Evolutionary conservation across 805 yeast genomes (phyloP), one percentile per base, ranked within the genome.

Genomic region (Pichia membranifaciens): DNA sequence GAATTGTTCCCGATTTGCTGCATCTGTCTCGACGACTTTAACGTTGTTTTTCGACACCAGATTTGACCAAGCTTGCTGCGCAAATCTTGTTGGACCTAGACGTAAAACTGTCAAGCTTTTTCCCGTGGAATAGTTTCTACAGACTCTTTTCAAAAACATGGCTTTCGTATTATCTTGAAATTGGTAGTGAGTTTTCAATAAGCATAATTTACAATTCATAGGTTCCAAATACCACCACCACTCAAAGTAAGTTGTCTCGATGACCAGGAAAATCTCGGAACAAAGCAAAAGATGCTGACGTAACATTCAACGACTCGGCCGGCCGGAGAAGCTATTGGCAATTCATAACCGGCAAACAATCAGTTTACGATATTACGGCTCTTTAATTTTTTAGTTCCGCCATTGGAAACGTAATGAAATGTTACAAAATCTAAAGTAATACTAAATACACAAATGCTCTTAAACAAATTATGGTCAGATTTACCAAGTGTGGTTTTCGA

Each of bases 41-140:
- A 73, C 76, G 18, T 68, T 64, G 45, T 57, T 45, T 17, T 54
- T 53, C 16, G 36, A 25, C 2, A 20, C 48, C 5, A 73, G 58
- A 38, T 73, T 57, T 10, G 61, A 55, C 91, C 93, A 87, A 38
- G 82, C 84, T 29, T 74, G 68, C 34, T 74, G 76, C 38, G 88
- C 90, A 59, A 69, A 82, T 44, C 65, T 61, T 39, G 80, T 71
- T 13, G 74, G 71, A 6, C 89, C 91, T 32, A 88, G 62, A 63
- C 87, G 72, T 22, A 88, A 70, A 10, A 87, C 79, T 52, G 78
- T 76, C 42, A 86, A 82, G 58, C 74, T 74, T 5, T 41, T 25
- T 2, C 21, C 13, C 2, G 47, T 32, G 3, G 44, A 32, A 17
- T 48, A 48, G 0, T 21, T 20, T 28, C 45, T 38, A 16, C 8